Evolutionary conservation across 176 grass and related monocot species (phyloP).

Genomic region (Carex myosuroides): DNA sequence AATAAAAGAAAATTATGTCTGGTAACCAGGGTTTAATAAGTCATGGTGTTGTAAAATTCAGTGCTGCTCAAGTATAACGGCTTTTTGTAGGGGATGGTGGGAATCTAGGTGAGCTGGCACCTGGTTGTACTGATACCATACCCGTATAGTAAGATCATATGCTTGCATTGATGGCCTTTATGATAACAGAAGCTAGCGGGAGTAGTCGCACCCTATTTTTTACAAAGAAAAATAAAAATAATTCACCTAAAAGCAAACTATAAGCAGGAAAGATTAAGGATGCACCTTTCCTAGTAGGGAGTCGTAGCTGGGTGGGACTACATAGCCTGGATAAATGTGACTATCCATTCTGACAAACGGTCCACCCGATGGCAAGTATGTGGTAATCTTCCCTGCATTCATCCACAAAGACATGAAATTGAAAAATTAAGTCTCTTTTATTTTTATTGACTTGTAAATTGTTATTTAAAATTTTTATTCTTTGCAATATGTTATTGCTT

Average conservation of each 20-base stretch:
- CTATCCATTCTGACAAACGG: slow-evolving; percentile 62
- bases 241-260: background rate
- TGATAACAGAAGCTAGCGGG: background rate
- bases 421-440: background rate
- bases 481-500: background rate
- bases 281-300: slow-evolving; percentile 46
- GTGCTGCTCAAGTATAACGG: background rate
- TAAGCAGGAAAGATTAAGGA: background rate
- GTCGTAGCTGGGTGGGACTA: slow-evolving; percentile 48
- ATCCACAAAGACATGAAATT: background rate
- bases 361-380: slow-evolving; percentile 50
- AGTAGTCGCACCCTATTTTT: no score
- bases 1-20: background rate
- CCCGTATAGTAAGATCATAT: background rate
- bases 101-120: background rate
- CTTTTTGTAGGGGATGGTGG: background rate
- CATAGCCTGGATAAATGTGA: slow-evolving; percentile 50
- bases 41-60: background rate
- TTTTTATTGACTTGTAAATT: background rate
- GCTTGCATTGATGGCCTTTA: background rate
- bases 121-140: background rate
- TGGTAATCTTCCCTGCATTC: slow-evolving; percentile 40
- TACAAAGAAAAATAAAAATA: background rate
- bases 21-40: background rate
- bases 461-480: background rate